A percentile compares a stretch with the other conserved stretches of the same genome.
phyloP scores from a whole-genome alignment of 2,329 filamentous ascomycete species.

The Claviceps capensis region DNA sequence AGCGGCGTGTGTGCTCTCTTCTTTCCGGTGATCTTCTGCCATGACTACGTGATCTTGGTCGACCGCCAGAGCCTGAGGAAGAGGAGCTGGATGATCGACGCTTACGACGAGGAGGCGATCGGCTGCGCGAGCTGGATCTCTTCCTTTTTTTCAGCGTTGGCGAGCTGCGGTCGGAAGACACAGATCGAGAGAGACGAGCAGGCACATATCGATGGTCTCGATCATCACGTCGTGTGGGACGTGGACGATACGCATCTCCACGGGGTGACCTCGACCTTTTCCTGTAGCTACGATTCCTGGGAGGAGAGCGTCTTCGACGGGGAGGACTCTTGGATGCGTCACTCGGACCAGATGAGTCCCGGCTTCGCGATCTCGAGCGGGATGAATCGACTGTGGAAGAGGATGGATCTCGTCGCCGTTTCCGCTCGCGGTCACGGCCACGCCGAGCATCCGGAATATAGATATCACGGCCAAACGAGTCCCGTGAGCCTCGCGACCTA shows the following conservation, averaged over 20 bases:
- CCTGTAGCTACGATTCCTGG: slow-evolving; percentile 18
- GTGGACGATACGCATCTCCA: slow-evolving; percentile 15
- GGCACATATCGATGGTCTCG: slow-evolving; percentile 11
- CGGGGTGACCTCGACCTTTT: slow-evolving; percentile 28
- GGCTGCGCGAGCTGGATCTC: slow-evolving; percentile 33
- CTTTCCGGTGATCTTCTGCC: slow-evolving; percentile 9
- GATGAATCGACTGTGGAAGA: slow-evolving; percentile 19
- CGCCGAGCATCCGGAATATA: slow-evolving; percentile 36
- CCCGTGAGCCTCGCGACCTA: slow-evolving; percentile 28
- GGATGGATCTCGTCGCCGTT: slow-evolving; percentile 19
- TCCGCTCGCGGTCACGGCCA: slow-evolving; percentile 25
- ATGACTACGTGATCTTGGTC: slow-evolving; percentile 18
- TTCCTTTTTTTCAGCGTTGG: slow-evolving; percentile 36
- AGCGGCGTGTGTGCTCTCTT: slow-evolving; percentile 4
- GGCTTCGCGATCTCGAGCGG: slow-evolving; percentile 21
- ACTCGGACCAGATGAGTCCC: slow-evolving; percentile 17
- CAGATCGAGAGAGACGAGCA: slow-evolving; percentile 19
- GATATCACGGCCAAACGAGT: slow-evolving; percentile 34
- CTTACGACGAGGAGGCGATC: slow-evolving; percentile 28
- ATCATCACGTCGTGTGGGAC: slow-evolving; percentile 11
- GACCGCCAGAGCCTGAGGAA: slow-evolving; percentile 29
- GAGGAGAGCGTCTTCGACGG: slow-evolving; percentile 20
- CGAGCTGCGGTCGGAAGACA: slow-evolving; percentile 25
- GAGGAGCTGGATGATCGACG: slow-evolving; percentile 23
- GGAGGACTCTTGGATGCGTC: slow-evolving; percentile 20